phyloP scores from a whole-genome alignment of 2,329 filamentous ascomycete species.

The Aspergillus latus region DNA sequence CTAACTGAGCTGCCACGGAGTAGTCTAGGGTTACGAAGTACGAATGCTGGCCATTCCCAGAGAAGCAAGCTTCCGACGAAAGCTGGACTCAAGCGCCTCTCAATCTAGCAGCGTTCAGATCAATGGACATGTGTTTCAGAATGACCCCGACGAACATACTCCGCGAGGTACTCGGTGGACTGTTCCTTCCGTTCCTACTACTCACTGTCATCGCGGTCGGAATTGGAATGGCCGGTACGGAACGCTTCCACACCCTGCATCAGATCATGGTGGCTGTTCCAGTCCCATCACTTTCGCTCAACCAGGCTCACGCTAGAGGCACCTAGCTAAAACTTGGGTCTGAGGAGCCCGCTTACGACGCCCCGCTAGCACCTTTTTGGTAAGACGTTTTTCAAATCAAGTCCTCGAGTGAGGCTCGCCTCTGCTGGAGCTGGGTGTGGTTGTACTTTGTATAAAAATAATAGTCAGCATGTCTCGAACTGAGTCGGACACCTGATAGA shows the following conservation, averaged over 20 bases:
- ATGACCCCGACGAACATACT: background rate
- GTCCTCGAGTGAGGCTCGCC: background rate
- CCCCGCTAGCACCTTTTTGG: slow-evolving; percentile 17
- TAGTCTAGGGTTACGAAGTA: background rate
- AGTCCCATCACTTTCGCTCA: slow-evolving; percentile 20
- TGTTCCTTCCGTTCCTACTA: background rate
- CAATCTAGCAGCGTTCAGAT: background rate
- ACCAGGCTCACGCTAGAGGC: slow-evolving; percentile 8
- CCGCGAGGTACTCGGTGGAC: background rate
- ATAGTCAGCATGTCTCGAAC: background rate
- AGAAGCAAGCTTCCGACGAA: background rate
- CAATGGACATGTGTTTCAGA: background rate
- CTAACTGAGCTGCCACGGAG: background rate
- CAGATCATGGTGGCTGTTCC: slow-evolving; percentile 23
- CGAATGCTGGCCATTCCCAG: background rate
- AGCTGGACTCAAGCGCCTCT: background rate
- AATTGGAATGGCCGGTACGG: slow-evolving; percentile 19
- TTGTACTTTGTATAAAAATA: background rate
- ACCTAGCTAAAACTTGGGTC: slow-evolving; percentile 1
- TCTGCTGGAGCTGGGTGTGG: background rate
- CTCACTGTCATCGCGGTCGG: background rate
- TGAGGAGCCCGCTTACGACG: slow-evolving; percentile 18
- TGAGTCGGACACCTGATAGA: background rate
- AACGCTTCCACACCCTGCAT: slow-evolving; percentile 28
- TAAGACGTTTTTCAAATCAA: background rate